A percentile compares a stretch with the other conserved stretches of the same genome.
These are phyloP conservation scores for Lactarius akahatsu DNA, from an alignment of 768 basidiomycete genomes.

Conservation along the genomic window DNA sequence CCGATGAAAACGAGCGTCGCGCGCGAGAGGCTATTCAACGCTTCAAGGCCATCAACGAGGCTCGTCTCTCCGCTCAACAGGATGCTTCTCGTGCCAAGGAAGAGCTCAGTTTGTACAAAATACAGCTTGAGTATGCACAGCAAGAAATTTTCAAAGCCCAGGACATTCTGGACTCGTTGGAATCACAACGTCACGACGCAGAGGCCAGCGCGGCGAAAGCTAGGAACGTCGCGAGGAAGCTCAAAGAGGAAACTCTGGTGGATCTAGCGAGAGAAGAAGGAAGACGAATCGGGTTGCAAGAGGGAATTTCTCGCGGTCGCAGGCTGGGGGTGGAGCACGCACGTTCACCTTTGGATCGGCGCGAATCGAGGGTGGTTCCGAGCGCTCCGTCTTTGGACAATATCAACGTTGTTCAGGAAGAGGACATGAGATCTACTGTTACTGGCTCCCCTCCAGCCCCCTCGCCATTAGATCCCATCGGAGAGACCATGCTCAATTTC, in stretches of 20 bases:
- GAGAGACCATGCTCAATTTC: conserved; percentile 28
- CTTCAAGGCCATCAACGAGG: conserved; percentile 37
- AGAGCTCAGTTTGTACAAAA: conserved; percentile 56
- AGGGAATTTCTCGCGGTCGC: conserved; percentile 45
- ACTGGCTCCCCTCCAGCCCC: not conserved
- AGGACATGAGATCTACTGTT: conserved; percentile 8
- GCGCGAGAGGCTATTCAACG: conserved; percentile 36
- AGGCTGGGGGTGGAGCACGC: conserved; percentile 36
- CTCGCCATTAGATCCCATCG: conserved; percentile 27
- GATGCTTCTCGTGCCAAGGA: conserved; percentile 40
- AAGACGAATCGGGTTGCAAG: conserved; percentile 48
- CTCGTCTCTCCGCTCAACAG: conserved; percentile 35
- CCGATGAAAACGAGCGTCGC: conserved; percentile 38
- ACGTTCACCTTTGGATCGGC: conserved; percentile 25
- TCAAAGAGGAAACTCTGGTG: conserved; percentile 49
- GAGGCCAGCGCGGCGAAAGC: conserved; percentile 48
- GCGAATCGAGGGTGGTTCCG: conserved; percentile 7
- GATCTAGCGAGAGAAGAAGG: conserved; percentile 56
- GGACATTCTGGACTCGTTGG: conserved; percentile 47
- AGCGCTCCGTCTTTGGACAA: conserved; percentile 9
- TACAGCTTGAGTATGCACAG: conserved; percentile 59
- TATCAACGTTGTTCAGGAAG: conserved; percentile 17
- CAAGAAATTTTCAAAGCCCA: conserved; percentile 58
- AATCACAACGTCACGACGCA: conserved; percentile 49
- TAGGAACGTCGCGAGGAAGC: conserved; percentile 45